phyloP scores from a whole-genome alignment of 345 rosid species.

The Populus tremula region DNA sequence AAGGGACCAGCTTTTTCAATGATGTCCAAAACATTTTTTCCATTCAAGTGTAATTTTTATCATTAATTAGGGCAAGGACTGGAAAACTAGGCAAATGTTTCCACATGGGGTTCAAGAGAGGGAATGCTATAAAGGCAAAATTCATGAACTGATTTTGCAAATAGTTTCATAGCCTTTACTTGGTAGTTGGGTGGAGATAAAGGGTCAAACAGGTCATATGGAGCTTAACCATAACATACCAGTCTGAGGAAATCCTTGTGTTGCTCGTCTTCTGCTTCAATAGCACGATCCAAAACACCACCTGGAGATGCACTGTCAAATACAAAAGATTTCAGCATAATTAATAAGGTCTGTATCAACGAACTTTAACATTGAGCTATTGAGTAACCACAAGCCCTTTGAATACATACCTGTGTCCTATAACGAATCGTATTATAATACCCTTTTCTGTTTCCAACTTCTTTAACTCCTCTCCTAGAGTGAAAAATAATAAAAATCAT shows the following conservation, averaged over 20 bases:
- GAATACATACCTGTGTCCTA: conserved; percentile 55
- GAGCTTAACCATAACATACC: conserved; percentile 34
- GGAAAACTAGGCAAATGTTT: background rate
- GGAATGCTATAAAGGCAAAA: background rate
- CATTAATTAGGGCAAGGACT: background rate
- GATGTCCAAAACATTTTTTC: too few species aligned
- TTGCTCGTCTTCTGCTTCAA: conserved; percentile 66
- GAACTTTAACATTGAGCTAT: conserved; percentile 5
- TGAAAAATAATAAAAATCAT: conserved; percentile 23
- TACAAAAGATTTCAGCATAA: background rate
- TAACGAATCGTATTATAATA: conserved; percentile 56
- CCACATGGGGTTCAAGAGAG: background rate
- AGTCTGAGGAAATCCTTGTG: conserved; percentile 64
- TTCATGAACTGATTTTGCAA: background rate
- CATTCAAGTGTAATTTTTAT: background rate
- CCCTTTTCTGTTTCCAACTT: conserved; percentile 72
- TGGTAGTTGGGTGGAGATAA: background rate
- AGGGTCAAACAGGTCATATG: background rate
- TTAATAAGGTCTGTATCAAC: background rate
- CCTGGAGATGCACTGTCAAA: conserved; percentile 55
- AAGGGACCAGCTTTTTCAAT: too few species aligned
- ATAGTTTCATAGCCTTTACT: background rate
- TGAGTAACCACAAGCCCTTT: conserved; percentile 8
- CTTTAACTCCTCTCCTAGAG: conserved; percentile 54
- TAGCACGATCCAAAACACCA: conserved; percentile 66